Evolutionary conservation across 768 basidiomycete species (phyloP).

Genomic region (Phanerodontia chrysosporium): DNA sequence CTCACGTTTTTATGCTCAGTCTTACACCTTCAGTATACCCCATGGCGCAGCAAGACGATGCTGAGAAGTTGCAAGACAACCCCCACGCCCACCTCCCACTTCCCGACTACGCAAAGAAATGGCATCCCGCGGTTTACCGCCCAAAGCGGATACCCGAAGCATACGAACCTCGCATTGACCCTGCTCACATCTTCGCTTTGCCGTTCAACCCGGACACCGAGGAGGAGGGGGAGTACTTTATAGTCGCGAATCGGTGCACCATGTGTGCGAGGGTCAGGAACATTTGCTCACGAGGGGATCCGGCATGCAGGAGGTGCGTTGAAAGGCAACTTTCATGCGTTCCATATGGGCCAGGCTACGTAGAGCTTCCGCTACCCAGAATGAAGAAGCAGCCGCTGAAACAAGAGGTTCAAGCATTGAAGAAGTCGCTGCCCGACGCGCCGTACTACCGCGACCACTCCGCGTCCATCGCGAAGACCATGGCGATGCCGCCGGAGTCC

Average conservation of each 20-base stretch:
- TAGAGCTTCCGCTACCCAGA: not conserved
- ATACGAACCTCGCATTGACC: conserved; percentile 7
- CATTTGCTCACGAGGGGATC: conserved; percentile 3
- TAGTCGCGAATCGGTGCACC: conserved; percentile 1
- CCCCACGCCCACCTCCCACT: conserved; percentile 1
- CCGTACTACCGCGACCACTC: conserved; percentile 6
- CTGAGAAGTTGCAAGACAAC: not conserved
- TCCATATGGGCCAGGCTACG: conserved; percentile 1
- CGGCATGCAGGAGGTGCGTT: conserved; percentile 4
- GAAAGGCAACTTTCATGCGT: not conserved
- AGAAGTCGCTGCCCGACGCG: not conserved
- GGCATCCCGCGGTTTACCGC: conserved; percentile 2
- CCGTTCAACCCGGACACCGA: not conserved
- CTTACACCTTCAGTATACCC: not conserved
- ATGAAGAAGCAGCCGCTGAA: not conserved
- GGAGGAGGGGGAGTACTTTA: not conserved
- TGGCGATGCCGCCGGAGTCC: not conserved
- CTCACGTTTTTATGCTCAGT: not conserved
- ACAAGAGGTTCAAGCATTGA: not conserved
- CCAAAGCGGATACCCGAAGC: conserved; percentile 4
- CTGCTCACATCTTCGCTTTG: conserved; percentile 9
- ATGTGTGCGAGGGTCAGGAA: not conserved
- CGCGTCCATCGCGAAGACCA: not conserved
- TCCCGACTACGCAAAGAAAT: conserved; percentile 4
- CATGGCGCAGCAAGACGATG: not conserved